phyloP scores from a whole-genome alignment of 2,329 filamentous ascomycete species.

The Alternaria rosae region DNA sequence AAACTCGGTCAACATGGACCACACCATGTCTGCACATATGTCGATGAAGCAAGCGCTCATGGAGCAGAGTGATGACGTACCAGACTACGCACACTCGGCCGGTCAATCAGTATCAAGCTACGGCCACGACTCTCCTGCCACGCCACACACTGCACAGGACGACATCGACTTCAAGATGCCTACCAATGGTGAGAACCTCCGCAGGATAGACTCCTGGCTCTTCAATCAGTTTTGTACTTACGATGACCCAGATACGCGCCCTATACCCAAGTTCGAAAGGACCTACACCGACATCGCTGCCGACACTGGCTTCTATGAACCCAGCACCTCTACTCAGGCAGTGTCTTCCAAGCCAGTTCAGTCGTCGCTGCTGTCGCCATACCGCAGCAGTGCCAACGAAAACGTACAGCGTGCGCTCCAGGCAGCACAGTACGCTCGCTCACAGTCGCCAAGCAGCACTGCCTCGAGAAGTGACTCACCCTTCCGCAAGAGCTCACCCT shows the following conservation, averaged over 20 bases:
- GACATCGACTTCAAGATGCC: slow-evolving; percentile 62
- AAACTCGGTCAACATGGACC: slow-evolving; percentile 52
- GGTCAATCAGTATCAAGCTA: slow-evolving; percentile 67
- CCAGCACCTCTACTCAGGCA: slow-evolving; percentile 64
- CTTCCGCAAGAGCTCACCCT: slow-evolving; percentile 72
- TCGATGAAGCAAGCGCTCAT: slow-evolving; percentile 67
- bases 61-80: slow-evolving; percentile 60
- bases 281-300: slow-evolving; percentile 86
- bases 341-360: slow-evolving; percentile 56
- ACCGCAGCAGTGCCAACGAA: slow-evolving; percentile 51
- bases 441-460: slow-evolving; percentile 61
- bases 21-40: slow-evolving; percentile 60
- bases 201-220: slow-evolving; percentile 54
- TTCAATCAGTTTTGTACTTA: slow-evolving; percentile 73
- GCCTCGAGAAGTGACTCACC: slow-evolving; percentile 76
- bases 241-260: slow-evolving; percentile 62
- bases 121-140: slow-evolving; percentile 68
- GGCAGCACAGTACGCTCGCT: slow-evolving; percentile 75
- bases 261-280: slow-evolving; percentile 77
- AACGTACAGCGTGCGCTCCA: slow-evolving; percentile 79
- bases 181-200: slow-evolving; percentile 62
- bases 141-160: slow-evolving; percentile 64
- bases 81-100: slow-evolving; percentile 62
- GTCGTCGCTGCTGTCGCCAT: slow-evolving; percentile 59
- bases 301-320: slow-evolving; percentile 80